Evolutionary conservation across 768 basidiomycete species (phyloP).

Genomic region (Cystofilobasidium macerans): DNA sequence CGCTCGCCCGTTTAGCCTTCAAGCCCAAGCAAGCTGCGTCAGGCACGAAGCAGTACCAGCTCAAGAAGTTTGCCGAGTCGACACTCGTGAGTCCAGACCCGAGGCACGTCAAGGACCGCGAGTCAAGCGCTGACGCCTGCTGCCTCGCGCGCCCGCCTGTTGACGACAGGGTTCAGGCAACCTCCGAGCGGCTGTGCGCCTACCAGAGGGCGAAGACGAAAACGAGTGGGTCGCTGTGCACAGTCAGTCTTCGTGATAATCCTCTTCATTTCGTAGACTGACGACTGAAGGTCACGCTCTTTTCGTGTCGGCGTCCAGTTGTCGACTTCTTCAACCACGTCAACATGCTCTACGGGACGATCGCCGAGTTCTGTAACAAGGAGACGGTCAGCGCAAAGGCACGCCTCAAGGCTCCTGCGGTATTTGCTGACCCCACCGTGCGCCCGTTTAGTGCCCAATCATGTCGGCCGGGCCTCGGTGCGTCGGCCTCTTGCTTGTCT

Average conservation of each 20-base stretch:
- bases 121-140: neutral
- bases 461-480: slow-evolving; percentile 93
- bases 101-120: neutral
- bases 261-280: neutral
- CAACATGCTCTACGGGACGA: slow-evolving; percentile 97
- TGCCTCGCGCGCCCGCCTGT: neutral
- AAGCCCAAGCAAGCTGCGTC: slow-evolving; percentile 91
- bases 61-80: slow-evolving; percentile 62
- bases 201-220: slow-evolving; percentile 92
- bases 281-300: neutral
- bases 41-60: slow-evolving; percentile 93
- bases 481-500: slow-evolving; percentile 28
- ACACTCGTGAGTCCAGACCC: slow-evolving; percentile 32
- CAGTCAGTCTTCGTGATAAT: slow-evolving; percentile 46
- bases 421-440: neutral
- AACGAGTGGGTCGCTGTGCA: slow-evolving; percentile 99
- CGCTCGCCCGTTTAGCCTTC: slow-evolving; percentile 47
- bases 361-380: slow-evolving; percentile 93
- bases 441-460: slow-evolving; percentile 59
- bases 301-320: slow-evolving; percentile 44
- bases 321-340: slow-evolving; percentile 99
- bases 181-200: slow-evolving; percentile 74
- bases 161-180: slow-evolving; percentile 77
- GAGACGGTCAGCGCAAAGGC: too few species aligned
- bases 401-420: neutral